phyloP scores from a whole-genome alignment of 306 rosid genomes.

The Canavalia ensiformis region DNA sequence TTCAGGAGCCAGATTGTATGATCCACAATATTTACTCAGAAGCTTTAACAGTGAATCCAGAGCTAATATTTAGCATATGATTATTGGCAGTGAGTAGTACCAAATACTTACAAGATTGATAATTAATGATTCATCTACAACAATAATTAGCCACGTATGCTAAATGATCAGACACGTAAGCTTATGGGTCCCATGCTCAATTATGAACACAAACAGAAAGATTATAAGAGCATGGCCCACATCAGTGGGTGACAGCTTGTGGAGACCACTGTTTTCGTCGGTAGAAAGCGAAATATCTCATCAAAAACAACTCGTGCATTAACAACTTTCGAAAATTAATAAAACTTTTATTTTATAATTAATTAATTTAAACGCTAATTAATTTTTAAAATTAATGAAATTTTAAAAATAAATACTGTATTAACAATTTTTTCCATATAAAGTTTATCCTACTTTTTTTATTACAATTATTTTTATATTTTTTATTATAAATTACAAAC shows the following conservation, averaged over 20 bases:
- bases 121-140: neutral
- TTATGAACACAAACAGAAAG: neutral
- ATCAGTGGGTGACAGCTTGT: conserved; percentile 42
- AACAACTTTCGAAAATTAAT: too few relatives aligned
- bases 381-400: too few relatives aligned
- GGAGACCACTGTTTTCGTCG: conserved; percentile 49
- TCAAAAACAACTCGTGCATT: neutral
- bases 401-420: too few relatives aligned
- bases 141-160: conserved; percentile 35
- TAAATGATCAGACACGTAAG: conserved; percentile 26
- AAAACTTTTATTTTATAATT: too few relatives aligned
- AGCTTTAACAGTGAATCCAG: neutral
- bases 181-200: conserved; percentile 17
- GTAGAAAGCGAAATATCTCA: conserved; percentile 28
- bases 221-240: neutral
- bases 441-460: too few relatives aligned
- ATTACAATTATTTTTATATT: too few relatives aligned
- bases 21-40: neutral
- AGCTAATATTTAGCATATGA: neutral
- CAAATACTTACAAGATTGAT: neutral
- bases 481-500: too few relatives aligned
- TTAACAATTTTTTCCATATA: too few relatives aligned
- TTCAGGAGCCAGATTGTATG: conserved; percentile 21
- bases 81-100: neutral
- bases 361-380: too few relatives aligned